Evolutionary conservation across 306 rosid genomes (phyloP), one percentile per base, ranked within the genome.

Genomic region (Boehmeria nivea): DNA sequence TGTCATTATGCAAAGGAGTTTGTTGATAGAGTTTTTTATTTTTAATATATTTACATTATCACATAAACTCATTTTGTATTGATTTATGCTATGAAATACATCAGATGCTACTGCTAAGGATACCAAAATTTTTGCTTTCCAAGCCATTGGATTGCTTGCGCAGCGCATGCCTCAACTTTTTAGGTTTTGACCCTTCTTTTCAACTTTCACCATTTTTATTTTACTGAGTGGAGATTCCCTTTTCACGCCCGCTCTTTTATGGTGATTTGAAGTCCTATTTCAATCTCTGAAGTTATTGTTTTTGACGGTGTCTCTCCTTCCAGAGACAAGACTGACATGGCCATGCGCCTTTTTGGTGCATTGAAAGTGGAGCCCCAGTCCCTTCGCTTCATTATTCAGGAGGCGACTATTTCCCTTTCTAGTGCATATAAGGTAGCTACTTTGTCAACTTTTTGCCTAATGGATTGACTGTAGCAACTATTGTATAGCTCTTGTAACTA

Each of bases 141-240:
- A 90, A 75, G 84, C 95, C 53, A 84, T 90, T 76, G 94, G 91
- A 54, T 71, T 90, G 78, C 85, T 90, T 74, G 85, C 95, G 43
- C 87, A 76, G 70, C 94, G 95, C 65, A 34, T 87, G 89, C 98
- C 95, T 66, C 82, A 80, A 53, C 91, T 90, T 61, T 90, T 90
- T 81, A 90, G 95, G 98, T 90, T 31, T n/a, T 51, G 6, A 33
- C 57, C 34, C 37, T 24, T 54, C 28, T 58, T 43, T 60, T 66
- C 43, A 34, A 21, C 17, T 54, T 54, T 9, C 45, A 21, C 25
- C 2, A 6, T 17, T 31, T 33, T 25, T 25, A 23, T 23, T 25
- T n/a, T 1, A 12, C 24, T 27, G 27, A 36, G 22, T 54, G 22
- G 15, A 43, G 12, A 34, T 51, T n/a, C 27, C 52, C 34, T 52